Base-by-base conservation (phyloP, 495 filamentous ascomycete species). In the Penicillium egyptiacum region DNA sequence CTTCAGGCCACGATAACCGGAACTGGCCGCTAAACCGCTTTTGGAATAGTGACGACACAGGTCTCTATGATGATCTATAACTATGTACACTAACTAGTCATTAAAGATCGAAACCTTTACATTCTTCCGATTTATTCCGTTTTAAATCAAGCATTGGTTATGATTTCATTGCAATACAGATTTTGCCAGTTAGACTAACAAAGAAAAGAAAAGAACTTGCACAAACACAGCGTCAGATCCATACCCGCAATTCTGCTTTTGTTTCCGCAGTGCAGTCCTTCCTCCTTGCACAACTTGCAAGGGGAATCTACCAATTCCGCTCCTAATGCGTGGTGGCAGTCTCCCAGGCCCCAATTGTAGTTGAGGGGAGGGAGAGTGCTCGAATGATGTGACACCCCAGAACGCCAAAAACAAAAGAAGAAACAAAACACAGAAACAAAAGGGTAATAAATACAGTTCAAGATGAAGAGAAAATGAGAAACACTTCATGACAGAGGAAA, bases 1-100 rank as follows among this genome's bases (percentile, higher is more conserved):
- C 67, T 74, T 74, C 71, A 76, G 73, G 73, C 70, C 73, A 76
- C 73, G 71, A 72, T 76, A 55, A 62, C 70, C 70, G 66, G 64
- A 76, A 74, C 70, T 69, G 41, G 30, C 19, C 69, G 57, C 71
- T 74, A 74, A 59, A 55, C 73, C 66, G 2, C 1, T 52, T 67
- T 40, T 20, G 69, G 70, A 22, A 49, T 63, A 62, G 68, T 74
- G 71, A 74, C 71, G 70, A 64, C 67, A 74, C 46, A 37, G 30
- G 28, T 22, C 58, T 59, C 53, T 48, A 57, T 57, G 22, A 42
- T 28, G 37, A 14, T 37, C 33, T 37, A 35, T 35, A 35, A 35
- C 28, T 11, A 16, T 30, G n/a, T n/a, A n/a, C n/a, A n/a, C n/a
- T n/a, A n/a, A n/a, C n/a, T n/a, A n/a, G n/a, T n/a, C n/a, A n/a